Conservation (phyloP, 192 early-diverging fungal genomes). For the Coemansia umbellata region DNA sequence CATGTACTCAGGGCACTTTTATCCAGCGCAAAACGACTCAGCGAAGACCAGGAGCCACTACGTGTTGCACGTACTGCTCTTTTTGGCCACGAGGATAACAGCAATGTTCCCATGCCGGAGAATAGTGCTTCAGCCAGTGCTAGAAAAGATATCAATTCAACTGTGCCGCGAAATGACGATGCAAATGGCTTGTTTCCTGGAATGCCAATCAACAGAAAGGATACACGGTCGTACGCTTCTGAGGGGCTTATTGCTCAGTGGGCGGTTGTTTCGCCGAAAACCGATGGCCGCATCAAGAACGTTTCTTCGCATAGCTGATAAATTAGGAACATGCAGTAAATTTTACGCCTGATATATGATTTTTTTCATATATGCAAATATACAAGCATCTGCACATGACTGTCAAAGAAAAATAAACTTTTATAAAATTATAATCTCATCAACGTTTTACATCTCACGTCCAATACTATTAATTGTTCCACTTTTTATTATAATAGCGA, state of each 20-base stretch:
- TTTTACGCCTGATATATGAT: no score
- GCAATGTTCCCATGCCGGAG: slow-evolving; percentile 8
- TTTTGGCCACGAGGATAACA: slow-evolving; percentile 38
- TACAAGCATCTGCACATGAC: no score
- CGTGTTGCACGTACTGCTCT: slow-evolving; percentile 33
- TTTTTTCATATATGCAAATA: no score
- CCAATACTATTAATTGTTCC: no score
- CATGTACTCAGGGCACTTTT: slow-evolving; percentile 17
- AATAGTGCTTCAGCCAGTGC: no score
- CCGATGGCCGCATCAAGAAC: slow-evolving; percentile 54
- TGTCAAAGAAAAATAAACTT: no score
- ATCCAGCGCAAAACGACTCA: slow-evolving; percentile 28
- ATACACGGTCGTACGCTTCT: slow-evolving; percentile 17
- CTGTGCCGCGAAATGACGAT: slow-evolving; percentile 28
- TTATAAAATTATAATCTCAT: no score
- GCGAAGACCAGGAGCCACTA: slow-evolving; percentile 21
- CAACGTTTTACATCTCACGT: no score
- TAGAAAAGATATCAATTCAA: slow-evolving; percentile 11
- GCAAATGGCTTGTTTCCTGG: slow-evolving; percentile 30
- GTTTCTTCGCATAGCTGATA: slow-evolving; percentile 1
- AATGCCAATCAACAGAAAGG: slow-evolving; percentile 36
- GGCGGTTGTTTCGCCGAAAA: slow-evolving; percentile 54
- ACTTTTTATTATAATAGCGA: no score
- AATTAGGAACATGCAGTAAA: no score
- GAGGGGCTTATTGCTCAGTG: slow-evolving; percentile 52